Evolutionary conservation across 2,329 filamentous ascomycete species (phyloP).

Genomic region (Penicillium hesseltinei): DNA sequence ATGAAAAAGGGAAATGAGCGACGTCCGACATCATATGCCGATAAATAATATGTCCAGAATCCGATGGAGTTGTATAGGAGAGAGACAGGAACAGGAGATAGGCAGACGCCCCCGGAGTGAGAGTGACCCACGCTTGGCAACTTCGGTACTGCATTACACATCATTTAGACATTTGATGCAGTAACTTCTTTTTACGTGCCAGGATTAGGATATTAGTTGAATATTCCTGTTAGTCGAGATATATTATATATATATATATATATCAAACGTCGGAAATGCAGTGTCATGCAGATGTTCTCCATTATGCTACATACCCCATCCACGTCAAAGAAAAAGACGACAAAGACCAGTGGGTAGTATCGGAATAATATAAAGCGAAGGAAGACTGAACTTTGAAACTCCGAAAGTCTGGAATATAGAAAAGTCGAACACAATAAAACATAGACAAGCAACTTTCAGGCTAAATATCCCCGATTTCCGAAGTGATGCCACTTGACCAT

Average conservation of each 20-base stretch:
- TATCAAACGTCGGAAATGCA: neutral
- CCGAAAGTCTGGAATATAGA: neutral
- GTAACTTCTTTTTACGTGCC: neutral
- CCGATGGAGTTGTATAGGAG: constrained; percentile 11
- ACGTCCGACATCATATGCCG: constrained; percentile 31
- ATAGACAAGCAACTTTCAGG: neutral
- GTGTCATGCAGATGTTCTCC: constrained; percentile 2
- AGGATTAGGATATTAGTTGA: neutral
- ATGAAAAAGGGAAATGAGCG: constrained; percentile 30
- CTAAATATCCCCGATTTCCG: neutral
- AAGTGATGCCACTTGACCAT: constrained; percentile 5
- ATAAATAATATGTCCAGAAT: constrained; percentile 1
- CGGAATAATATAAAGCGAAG: neutral
- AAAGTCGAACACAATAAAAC: neutral
- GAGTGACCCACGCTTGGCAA: constrained; percentile 12
- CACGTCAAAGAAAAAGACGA: neutral
- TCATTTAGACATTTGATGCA: neutral
- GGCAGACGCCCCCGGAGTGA: constrained; percentile 10
- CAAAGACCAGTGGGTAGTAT: neutral
- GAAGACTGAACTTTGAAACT: neutral
- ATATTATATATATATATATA: too few species aligned
- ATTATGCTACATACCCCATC: neutral
- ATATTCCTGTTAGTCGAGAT: neutral
- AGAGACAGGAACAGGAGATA: constrained; percentile 3
- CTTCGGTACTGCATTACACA: constrained; percentile 7